phyloP scores from a whole-genome alignment of 495 filamentous ascomycete species.

The Aspergillus sclerotiicarbonarius region DNA sequence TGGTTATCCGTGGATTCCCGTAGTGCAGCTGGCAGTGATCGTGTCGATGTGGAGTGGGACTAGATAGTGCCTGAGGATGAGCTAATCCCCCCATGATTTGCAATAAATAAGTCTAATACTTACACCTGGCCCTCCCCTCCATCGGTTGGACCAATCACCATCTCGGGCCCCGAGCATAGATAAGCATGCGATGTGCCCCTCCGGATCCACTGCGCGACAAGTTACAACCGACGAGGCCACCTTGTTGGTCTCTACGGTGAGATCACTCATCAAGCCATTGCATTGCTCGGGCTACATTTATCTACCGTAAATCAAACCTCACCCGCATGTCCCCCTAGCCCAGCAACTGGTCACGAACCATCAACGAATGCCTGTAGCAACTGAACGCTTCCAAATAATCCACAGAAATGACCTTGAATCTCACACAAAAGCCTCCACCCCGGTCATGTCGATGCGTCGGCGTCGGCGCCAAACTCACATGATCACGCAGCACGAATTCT shows the following conservation, averaged over 20 bases:
- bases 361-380: constrained; percentile 6
- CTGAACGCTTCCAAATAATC: constrained; percentile 5
- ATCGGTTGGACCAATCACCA: neutral
- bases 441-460: neutral
- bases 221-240: neutral
- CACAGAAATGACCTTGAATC: neutral
- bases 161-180: neutral
- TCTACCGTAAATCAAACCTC: constrained; percentile 1
- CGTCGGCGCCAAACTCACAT: constrained; percentile 12
- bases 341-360: neutral
- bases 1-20: too few relatives aligned
- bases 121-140: neutral
- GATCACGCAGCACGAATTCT: constrained; percentile 24
- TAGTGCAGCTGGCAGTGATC: too few relatives aligned
- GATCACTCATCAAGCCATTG: constrained; percentile 1
- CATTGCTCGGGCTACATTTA: neutral
- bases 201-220: constrained; percentile 3
- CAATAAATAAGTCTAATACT: constrained; percentile 8
- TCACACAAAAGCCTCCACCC: neutral
- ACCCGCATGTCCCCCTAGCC: neutral
- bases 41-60: too few relatives aligned
- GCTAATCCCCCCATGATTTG: constrained; percentile 3
- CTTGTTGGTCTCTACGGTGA: neutral
- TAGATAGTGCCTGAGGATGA: neutral
- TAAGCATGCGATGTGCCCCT: constrained; percentile 6